Base-by-base conservation (phyloP, 352 stramenopile genomes). In the Pilasporangium apinafurcum region DNA sequence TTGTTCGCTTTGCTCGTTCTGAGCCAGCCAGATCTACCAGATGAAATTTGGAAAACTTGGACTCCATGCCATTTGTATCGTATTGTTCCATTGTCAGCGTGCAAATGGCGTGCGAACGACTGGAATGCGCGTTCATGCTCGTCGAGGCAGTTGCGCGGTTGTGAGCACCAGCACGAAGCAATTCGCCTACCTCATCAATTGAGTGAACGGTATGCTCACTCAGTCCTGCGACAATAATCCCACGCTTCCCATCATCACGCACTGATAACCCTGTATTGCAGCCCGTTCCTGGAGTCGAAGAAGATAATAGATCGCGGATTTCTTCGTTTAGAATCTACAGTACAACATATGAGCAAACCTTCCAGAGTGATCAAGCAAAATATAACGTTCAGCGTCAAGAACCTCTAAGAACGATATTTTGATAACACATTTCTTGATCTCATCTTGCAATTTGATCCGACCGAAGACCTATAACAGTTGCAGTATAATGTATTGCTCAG, bases 251-350 rank as follows among this genome's bases (percentile, higher is more conserved):
- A 47, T 92, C 80, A 35, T 96, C 90, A 22, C 90, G 91, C 17
- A 98, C 63, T 18, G 62, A 83, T 39, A 82, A 68, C 35, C 59
- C 68, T 25, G 41, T 72, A 26, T 48, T 48, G 16, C 32, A 38
- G 14, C 27, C 12, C 18, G 25, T 44, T 2, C 40, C n/a, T 16
- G 27, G 5, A 5, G 37, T 39, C 25, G 43, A 16, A 8, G 51
- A 24, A 8, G 55, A 68, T 8, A 99, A 68, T 21, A 99, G 69
- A 63, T 99, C 96, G 10, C 78, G 68, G 40, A 99, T 85, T 53
- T 98, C 88, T 78, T 99, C 96, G 41, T 98, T 98, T 50, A 98
- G 94, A 32, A 99, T 95, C 85, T 98, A 68, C 18, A 28, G 21
- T 6, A 10, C 20, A 43, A 22, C 14, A 37, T 2, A 38, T n/a